Conservation (phyloP, 163 green algal genomes). For the Chlamydomonas reinhardtii region DNA sequence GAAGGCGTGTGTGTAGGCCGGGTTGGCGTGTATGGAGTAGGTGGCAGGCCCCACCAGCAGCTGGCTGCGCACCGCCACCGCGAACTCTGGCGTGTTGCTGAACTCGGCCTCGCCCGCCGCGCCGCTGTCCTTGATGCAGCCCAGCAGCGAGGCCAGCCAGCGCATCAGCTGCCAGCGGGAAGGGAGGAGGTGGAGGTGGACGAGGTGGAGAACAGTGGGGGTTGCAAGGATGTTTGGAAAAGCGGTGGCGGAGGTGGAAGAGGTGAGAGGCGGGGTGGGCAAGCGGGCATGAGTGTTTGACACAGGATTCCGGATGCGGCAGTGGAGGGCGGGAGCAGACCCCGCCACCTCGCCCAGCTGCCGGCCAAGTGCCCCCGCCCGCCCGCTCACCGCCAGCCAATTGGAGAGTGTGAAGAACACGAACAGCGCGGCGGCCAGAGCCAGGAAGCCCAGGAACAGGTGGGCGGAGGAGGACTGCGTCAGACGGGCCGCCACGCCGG, state of each 20-base stretch:
- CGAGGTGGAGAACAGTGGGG: neutral
- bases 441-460: neutral
- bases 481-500: neutral
- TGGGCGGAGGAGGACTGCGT: neutral
- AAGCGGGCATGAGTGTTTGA: neutral
- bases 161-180: neutral
- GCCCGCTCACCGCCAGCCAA: neutral
- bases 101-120: neutral
- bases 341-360: too few relatives aligned
- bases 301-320: too few relatives aligned
- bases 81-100: constrained; percentile 56
- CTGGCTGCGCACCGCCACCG: constrained; percentile 59
- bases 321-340: too few relatives aligned
- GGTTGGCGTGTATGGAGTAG: constrained; percentile 55
- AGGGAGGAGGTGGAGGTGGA: neutral
- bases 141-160: constrained; percentile 36
- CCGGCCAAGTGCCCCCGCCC: too few relatives aligned
- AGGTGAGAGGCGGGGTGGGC: neutral
- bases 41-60: constrained; percentile 59
- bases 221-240: neutral
- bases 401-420: constrained; percentile 1
- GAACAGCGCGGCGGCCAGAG: neutral
- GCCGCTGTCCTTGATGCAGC: constrained; percentile 47
- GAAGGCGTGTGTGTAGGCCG: constrained; percentile 50
- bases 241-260: neutral